Base-by-base conservation (phyloP, 1,284 basidiomycete genomes). In the Meira nashicola region DNA sequence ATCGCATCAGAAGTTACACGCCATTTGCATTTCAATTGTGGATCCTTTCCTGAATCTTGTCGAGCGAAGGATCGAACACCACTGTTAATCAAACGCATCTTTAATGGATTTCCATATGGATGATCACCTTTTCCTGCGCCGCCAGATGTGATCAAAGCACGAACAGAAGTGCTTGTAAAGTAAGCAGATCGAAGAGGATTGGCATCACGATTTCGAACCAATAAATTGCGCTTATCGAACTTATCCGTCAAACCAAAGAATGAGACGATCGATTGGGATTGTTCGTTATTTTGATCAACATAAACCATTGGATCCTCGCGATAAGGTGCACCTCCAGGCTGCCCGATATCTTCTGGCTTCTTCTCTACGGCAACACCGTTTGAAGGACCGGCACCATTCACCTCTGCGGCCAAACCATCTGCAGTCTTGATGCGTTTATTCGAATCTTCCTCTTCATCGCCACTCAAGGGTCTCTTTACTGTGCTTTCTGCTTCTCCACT, bases 1-100 rank as follows among this genome's bases (percentile, higher is more conserved):
- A 96, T 78, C 1, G 91, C 92, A 74, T 97, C 95, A 39, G 86
- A 86, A 38, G 94, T 84, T 41, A 95, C 85, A 59, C 88, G 84
- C 49, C 85, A 81, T 48, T 82, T 82, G 78, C 83, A 84, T 40
- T 85, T 84, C 55, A 79, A 76, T 7, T 82, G 82, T 12, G 54
- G 73, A 23, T 78, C 76, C 37, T 81, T 79, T 53, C 74, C 70
- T 19, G 79, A 79, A 64, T 85, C 84, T 73, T 86, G 84, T 28
- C 83, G 79, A 3, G 81, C 81, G 64, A 86, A 83, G 15, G 82
- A 75, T 79, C 95, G 95, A 58, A 93, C 91, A 37, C 95, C 95
- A 44, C 89, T 89, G 38, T 89, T 87, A 71, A 94, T 87, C 59
- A 98, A 85, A 1, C 95, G 87, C 58, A 97, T 83, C 25, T 87